Conservation (phyloP, 257 asterid genomes). For the Striga asiatica region DNA sequence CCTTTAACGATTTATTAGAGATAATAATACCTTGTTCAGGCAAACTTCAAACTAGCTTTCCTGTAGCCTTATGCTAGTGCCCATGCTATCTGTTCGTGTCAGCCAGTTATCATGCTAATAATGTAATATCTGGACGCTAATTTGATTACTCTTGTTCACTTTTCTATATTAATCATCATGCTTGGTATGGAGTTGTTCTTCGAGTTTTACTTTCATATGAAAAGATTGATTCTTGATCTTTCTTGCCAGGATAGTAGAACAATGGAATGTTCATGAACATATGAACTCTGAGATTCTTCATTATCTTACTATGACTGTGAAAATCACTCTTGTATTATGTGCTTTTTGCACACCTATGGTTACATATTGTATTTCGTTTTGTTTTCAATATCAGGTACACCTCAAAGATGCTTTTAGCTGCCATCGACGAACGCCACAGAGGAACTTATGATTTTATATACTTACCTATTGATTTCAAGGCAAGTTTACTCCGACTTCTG, state of each 20-base stretch:
- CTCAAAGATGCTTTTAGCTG: slow-evolving; percentile 96
- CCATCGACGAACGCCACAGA: slow-evolving; percentile 89
- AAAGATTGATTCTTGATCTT: background rate
- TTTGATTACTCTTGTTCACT: background rate
- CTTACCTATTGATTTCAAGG: slow-evolving; percentile 96
- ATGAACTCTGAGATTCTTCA: background rate
- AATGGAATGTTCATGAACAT: background rate
- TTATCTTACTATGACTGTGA: background rate
- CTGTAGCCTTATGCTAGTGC: background rate
- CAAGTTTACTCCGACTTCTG: slow-evolving; percentile 22
- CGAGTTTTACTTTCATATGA: background rate
- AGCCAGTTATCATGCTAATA: background rate
- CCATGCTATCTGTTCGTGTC: background rate
- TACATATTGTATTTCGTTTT: too few relatives aligned
- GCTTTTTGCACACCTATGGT: background rate
- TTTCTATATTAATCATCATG: background rate
- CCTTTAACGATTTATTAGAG: background rate
- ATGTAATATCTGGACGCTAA: background rate
- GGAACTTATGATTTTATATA: slow-evolving; percentile 95
- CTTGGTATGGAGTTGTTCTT: background rate
- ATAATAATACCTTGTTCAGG: too few relatives aligned
- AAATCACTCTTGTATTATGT: slow-evolving; percentile 1
- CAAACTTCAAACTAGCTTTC: too few relatives aligned
- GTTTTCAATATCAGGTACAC: slow-evolving; percentile 59
- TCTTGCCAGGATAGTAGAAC: background rate